phyloP scores from a whole-genome alignment of 2,329 filamentous ascomycete species.

The Colletotrichum sp. region DNA sequence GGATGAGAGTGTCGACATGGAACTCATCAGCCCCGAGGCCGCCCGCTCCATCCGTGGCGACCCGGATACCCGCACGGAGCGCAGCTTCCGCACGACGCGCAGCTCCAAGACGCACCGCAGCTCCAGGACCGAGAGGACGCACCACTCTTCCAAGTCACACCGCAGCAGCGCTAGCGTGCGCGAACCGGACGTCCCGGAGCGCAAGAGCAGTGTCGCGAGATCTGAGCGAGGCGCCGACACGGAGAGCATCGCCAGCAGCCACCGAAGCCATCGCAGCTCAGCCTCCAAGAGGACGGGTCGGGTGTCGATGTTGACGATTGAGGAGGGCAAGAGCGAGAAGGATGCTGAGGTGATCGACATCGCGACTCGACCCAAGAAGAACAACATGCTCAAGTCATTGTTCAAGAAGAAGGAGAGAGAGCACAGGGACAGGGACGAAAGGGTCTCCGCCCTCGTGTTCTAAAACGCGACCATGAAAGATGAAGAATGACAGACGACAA shows the following conservation, averaged over 20 bases:
- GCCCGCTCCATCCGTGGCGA: slow-evolving; percentile 52
- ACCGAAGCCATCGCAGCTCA: slow-evolving; percentile 34
- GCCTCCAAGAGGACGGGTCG: slow-evolving; percentile 36
- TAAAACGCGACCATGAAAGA: slow-evolving; percentile 1
- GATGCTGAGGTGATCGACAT: slow-evolving; percentile 36
- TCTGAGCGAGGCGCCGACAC: slow-evolving; percentile 23
- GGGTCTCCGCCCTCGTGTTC: slow-evolving; percentile 21
- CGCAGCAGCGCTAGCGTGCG: slow-evolving; percentile 27
- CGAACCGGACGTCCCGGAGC: slow-evolving; percentile 23
- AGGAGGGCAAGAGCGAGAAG: slow-evolving; percentile 42
- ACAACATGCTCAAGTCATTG: slow-evolving; percentile 63
- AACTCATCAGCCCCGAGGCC: slow-evolving; percentile 63
- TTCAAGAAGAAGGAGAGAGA: slow-evolving; percentile 61
- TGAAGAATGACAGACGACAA: background rate
- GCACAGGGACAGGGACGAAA: slow-evolving; percentile 34
- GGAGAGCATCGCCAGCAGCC: slow-evolving; percentile 44
- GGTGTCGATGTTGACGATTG: slow-evolving; percentile 34
- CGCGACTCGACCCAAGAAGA: slow-evolving; percentile 52
- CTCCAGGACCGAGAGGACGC: slow-evolving; percentile 29
- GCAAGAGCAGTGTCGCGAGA: slow-evolving; percentile 27
- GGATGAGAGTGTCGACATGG: slow-evolving; percentile 54
- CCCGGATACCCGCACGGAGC: slow-evolving; percentile 41
- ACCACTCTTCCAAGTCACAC: slow-evolving; percentile 31
- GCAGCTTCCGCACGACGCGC: slow-evolving; percentile 36
- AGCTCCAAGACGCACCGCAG: slow-evolving; percentile 30